Evolutionary conservation across 2,329 filamentous ascomycete genomes (phyloP), one percentile per base, ranked within the genome.

Genomic region (Xylaria sp.): DNA sequence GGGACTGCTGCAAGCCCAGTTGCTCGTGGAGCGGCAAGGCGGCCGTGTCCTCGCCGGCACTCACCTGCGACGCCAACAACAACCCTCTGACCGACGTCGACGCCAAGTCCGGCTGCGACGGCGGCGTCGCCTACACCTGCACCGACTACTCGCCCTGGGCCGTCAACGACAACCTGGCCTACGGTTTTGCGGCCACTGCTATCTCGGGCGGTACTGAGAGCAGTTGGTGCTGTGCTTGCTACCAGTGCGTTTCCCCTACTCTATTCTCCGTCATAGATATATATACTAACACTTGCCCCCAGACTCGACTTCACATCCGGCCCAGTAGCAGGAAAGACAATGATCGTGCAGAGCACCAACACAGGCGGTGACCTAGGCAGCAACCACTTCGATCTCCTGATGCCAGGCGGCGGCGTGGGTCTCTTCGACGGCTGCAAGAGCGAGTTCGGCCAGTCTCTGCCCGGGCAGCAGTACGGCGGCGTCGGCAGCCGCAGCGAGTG

Each of bases 1-100:
- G 81, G 79, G 86, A 88, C 75, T 88, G 86, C 77, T 88, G 86
- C 80, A 89, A 89, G 79, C 81, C 85, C 9, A 85, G 83, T 15
- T 88, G 86, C 72, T 79, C 80, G 2, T 83, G 85, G 85, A 78
- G 79, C 34, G 81, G 78, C 50, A 87, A 87, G 73, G 82, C 81
- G 5, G 43, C 76, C 45, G 77, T 85, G 72, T 74, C 76, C 50
- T 72, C 69, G 52, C 83, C 83, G 1, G 83, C 85, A 12, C 75
- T 68, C 5, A 81, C 81, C 28, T 86, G 84, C 75, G 78, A 82
- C 72, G 78, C 75, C 53, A 79, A 81, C 69, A 81, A 86, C 78
- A 80, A 79, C 57, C 82, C 81, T 0, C 75, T 87, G 39, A 75
- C 77, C 18, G 78, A 83, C 71, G 75, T 77, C 63, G 76, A 81